Conservation (phyloP, 139 green algal species). For the Chlorella sp. region DNA sequence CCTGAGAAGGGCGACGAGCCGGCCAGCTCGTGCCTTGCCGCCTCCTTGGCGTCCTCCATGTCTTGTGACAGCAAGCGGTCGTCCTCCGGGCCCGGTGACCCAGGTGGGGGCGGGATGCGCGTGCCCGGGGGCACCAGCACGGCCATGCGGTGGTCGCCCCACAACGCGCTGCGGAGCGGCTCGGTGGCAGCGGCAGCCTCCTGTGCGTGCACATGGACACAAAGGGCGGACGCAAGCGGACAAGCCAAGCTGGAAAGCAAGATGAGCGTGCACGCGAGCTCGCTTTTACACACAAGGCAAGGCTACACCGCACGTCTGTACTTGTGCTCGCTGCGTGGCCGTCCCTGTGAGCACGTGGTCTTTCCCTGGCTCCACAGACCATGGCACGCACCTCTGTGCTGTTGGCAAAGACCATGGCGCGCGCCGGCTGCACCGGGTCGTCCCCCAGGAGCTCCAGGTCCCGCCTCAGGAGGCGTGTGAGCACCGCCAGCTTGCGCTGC, state of each 20-base stretch:
- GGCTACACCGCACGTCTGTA: not conserved
- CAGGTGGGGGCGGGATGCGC: constrained; percentile 5
- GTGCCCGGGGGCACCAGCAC: constrained; percentile 68
- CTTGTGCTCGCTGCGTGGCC: not conserved
- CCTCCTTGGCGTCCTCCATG: not conserved
- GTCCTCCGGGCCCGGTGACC: no score
- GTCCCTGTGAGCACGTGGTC: not conserved
- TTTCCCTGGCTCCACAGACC: not conserved
- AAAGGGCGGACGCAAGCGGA: no score
- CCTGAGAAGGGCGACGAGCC: constrained; percentile 18
- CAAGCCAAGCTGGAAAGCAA: not conserved
- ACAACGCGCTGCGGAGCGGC: constrained; percentile 65
- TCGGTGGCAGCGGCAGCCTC: constrained; percentile 43
- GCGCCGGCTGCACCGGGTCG: constrained; percentile 37
- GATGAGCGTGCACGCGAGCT: not conserved
- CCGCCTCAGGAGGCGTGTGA: constrained; percentile 46
- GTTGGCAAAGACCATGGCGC: constrained; percentile 53
- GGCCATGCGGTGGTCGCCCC: constrained; percentile 67
- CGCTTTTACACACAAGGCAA: not conserved
- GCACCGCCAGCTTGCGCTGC: constrained; percentile 36
- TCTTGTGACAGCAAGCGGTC: not conserved
- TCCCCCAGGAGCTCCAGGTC: constrained; percentile 43
- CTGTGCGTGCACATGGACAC: constrained; percentile 11
- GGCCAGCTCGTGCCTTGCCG: constrained; percentile 12
- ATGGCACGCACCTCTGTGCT: constrained; percentile 9